A percentile compares a stretch with the other conserved stretches of the same genome.
These are phyloP conservation scores for Syzygium malaccense DNA, from an alignment of 441 rosid species.

Conservation along the genomic window DNA sequence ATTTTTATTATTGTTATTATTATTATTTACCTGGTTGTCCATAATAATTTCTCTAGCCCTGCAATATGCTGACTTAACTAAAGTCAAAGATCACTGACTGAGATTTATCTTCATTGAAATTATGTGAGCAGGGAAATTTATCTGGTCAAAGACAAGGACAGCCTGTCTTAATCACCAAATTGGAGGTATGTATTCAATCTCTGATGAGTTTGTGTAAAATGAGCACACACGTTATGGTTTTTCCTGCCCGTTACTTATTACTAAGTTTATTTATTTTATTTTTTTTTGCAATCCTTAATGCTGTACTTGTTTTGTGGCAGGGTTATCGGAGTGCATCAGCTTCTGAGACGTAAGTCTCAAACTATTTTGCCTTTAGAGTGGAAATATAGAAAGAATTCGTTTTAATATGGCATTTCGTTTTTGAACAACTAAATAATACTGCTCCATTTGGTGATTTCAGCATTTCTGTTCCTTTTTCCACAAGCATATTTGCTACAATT, in stretches of 20 bases:
- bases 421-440: not conserved
- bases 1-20: not conserved
- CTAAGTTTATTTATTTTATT: not conserved
- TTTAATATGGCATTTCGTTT: not conserved
- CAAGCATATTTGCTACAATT: not conserved
- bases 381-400: not conserved
- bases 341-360: constrained; percentile 70
- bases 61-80: not conserved
- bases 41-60: not conserved
- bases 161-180: constrained; percentile 85
- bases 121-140: constrained; percentile 67
- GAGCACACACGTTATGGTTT: not conserved
- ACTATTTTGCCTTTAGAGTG: not conserved
- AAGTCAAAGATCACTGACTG: not conserved
- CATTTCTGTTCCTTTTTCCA: not conserved
- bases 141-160: constrained; percentile 93
- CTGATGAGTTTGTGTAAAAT: constrained; percentile 1
- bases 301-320: constrained; percentile 40
- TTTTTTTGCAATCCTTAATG: constrained; percentile 4
- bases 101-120: constrained; percentile 12
- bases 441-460: not conserved
- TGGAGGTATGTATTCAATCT: constrained; percentile 55
- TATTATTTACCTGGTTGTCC: not conserved
- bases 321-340: constrained; percentile 90
- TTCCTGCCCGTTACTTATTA: not conserved